Evolutionary conservation across 2,329 filamentous ascomycete genomes (phyloP), one percentile per base, ranked within the genome.

Genomic region (Trichoderma pleuroti): DNA sequence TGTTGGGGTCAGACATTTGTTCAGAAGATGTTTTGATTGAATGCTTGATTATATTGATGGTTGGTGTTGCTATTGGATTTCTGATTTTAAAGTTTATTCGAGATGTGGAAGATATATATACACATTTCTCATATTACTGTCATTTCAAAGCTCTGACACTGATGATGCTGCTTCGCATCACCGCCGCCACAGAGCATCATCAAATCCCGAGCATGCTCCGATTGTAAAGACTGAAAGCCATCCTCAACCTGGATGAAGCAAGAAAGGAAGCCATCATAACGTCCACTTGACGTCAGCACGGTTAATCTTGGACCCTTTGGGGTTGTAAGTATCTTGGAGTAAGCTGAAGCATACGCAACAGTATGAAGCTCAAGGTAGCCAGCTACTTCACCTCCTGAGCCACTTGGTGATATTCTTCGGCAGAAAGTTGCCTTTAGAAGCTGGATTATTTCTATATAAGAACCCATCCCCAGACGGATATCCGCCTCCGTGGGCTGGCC

Each of bases 1-100:
- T 70, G 32, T 57, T 70, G 18, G 68, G 68, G 24, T 70, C 68
- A 64, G 68, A 70, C 68, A 70, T 70, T 52, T 34, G 7, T 2
- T 32, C 30, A 32, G 30, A 32, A 11, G 30, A 24, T n/a, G 16
- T 6, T 6, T 66, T 28, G 28, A 6, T 16, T 66, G 24, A 54
- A 21, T 16, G 16, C 16, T 64, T 64, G 28, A 24, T 36, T 57
- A 8, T 42, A 36, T 21, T 10, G 54, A 21, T 46, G 18, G 21
- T 42, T 46, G 32, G 10, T 42, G 21, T n/a, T 65, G 46, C 14
- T 30, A 12, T 8, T 56, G 32, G 3, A 28, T 12, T 28, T 39
- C 16, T 10, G 7, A 1, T 12, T 28, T 14, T 14, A 34, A 6
- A 26, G 6, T 4, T 10, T 10, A 6, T 28, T 32, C 8, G 52